Evolutionary conservation across 1,139 yeast species (phyloP), one percentile per base, ranked within the genome.

Genomic region (Sugiyamaella pinicola): DNA sequence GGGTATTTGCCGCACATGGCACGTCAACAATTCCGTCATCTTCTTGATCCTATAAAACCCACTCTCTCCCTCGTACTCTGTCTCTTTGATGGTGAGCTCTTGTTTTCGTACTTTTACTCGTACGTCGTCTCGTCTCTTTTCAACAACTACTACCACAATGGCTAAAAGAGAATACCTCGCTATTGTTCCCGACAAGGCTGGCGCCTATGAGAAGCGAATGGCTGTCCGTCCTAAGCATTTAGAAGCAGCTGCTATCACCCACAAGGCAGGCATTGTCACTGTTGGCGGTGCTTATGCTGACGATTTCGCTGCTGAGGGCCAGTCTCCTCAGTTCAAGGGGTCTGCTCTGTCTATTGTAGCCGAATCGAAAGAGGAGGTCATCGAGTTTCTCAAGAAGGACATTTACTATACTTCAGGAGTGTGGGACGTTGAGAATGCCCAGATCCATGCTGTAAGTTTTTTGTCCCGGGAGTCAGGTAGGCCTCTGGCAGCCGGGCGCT

Each of bases 391-490:
- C 65, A 79, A 83, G 64, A 65, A 73, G 53, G 96, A 87, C 66
- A 69, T 82, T 34, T 87, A 83, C 69, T 80, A 81, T 59, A 74
- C 73, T 59, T 74, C 76, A 28, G 93, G 90, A 0, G 79, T 87
- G 55, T 87, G 96, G 96, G 95, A 87, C 66, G 65, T 86, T 57
- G 81, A 82, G 42, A 78, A 76, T 52, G 84, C 81, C 21, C 65
- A 82, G 59, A 80, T 86, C 48, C 75, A 80, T 63, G 91, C 91
- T 29, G 70, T 68, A 63, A 52, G 69, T 33, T 7, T 22, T 10
- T 21, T 18, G 19, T 34, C n/a, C n/a, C n/a, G n/a, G n/a, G n/a
- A n/a, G n/a, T n/a, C n/a, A n/a, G n/a, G n/a, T n/a, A n/a, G n/a
- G 39, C 39, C 39, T 34, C 39, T 21, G 39, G 39, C 39, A 21